Evolutionary conservation across 805 yeast genomes (phyloP), one percentile per base, ranked within the genome.

Genomic region (Kodamaea kakaduensis): DNA sequence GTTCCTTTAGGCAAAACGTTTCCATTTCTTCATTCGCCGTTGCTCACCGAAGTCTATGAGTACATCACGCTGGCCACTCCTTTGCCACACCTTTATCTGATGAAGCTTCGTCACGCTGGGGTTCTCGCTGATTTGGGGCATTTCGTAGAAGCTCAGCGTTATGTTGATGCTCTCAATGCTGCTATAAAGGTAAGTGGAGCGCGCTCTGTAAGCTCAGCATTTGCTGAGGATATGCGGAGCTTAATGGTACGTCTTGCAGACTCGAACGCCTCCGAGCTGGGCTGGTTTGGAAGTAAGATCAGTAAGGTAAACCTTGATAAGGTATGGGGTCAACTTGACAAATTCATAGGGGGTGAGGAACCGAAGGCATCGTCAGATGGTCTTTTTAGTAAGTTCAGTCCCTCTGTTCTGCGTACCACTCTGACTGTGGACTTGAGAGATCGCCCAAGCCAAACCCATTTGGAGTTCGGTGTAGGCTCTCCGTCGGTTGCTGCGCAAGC

Each of bases 321-420:
- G 52, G 81, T 87, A 36, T 86, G 95, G 95, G 90, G 93, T 8
- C 89, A 83, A 27, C 58, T 86, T 29, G 95, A 86, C 55, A 86
- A 86, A 53, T 88, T 90, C 39, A 81, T 95, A 25, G 97, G 96
- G 1, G 97, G 90, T 31, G 95, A 84, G 22, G 65, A 67, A 17
- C 48, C 61, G 0, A 58, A 61, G 5, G 52, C 56, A 9, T 48
- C 57, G 5, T 59, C 59, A 17, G 68, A 69, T 1, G 84, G 82
- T 8, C 77, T 79, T 0, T 82, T 83, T 56, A 79, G 85, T 34
- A 81, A 78, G 38, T 81, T 78, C 54, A 78, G 83, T 24, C 88
- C 89, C 1, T 63, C 73, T 2, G 62, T 79, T n/a, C 80, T 88
- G 1, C 67, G 88, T 45, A 74, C 64, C 25, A 51, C 68, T 2